Conservation (phyloP, 192 early-diverging fungal genomes). For the Umbelopsis ramanniana region DNA sequence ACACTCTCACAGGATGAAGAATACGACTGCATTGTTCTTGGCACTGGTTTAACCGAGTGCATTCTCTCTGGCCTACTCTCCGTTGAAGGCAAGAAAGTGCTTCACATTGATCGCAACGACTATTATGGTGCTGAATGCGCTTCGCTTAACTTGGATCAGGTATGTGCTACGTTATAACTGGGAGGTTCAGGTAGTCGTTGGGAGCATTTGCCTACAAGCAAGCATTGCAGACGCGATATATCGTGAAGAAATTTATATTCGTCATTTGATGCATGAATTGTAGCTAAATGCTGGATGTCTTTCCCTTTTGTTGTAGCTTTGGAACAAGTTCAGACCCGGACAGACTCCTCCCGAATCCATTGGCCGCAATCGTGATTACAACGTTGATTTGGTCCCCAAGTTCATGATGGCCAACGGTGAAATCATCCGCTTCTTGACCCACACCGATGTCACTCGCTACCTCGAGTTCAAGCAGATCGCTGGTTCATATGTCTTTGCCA, state of each 20-base stretch:
- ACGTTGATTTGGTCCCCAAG: conserved; percentile 98
- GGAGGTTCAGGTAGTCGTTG: too few relatives aligned
- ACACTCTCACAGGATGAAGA: conserved; percentile 69
- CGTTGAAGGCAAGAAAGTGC: conserved; percentile 91
- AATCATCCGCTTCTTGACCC: conserved; percentile 94
- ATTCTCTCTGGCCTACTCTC: conserved; percentile 87
- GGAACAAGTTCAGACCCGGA: conserved; percentile 68
- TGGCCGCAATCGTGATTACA: conserved; percentile 88
- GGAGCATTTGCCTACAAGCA: neutral
- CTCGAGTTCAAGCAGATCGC: conserved; percentile 96
- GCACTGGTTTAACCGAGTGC: conserved; percentile 91
- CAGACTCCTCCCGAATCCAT: conserved; percentile 53
- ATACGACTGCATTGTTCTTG: conserved; percentile 89
- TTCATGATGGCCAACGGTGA: conserved; percentile 99
- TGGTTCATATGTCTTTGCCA: conserved; percentile 91
- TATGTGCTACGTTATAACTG: conserved; percentile 38
- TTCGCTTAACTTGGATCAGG: conserved; percentile 95
- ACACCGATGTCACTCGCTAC: conserved; percentile 98
- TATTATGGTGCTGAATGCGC: conserved; percentile 99
- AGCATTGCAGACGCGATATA: neutral
- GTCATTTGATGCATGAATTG: neutral
- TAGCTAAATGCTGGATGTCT: conserved; percentile 1
- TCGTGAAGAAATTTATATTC: neutral
- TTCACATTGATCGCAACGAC: conserved; percentile 93
- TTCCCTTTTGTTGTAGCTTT: conserved; percentile 52